These are phyloP conservation scores for Fusarium staphyleae DNA, from an alignment of 2,329 filamentous ascomycete genomes.

Conservation along the genomic window DNA sequence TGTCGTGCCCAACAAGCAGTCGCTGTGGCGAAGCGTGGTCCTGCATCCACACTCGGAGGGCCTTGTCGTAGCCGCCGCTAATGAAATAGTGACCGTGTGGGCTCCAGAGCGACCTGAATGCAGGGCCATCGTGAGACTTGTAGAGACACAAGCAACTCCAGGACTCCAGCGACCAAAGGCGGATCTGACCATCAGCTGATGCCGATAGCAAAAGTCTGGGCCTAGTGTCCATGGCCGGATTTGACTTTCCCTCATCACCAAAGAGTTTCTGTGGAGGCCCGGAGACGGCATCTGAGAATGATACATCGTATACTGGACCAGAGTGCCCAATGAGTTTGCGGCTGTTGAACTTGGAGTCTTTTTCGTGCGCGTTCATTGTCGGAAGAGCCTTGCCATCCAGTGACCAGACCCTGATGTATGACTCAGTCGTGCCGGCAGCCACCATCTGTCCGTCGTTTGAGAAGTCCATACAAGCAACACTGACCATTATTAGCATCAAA, in stretches of 20 bases:
- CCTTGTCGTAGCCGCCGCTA: constrained; percentile 87
- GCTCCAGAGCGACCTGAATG: constrained; percentile 88
- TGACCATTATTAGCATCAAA: constrained; percentile 46
- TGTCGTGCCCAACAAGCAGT: constrained; percentile 90
- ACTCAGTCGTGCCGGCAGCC: constrained; percentile 89
- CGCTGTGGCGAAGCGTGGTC: constrained; percentile 90
- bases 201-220: constrained; percentile 85
- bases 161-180: constrained; percentile 90
- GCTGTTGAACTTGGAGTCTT: constrained; percentile 67
- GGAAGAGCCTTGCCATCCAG: constrained; percentile 83
- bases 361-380: constrained; percentile 66
- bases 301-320: constrained; percentile 85
- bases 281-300: constrained; percentile 79
- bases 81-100: constrained; percentile 96
- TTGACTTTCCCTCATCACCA: constrained; percentile 54
- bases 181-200: constrained; percentile 85
- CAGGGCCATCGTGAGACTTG: constrained; percentile 88
- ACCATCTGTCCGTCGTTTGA: constrained; percentile 89
- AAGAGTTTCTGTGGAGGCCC: constrained; percentile 57
- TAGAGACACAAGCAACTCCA: constrained; percentile 95
- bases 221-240: constrained; percentile 56
- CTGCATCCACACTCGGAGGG: constrained; percentile 88
- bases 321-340: constrained; percentile 86
- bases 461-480: constrained; percentile 93
- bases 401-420: constrained; percentile 94